phyloP scores from a whole-genome alignment of 1,284 basidiomycete genomes.

The Mrakiaceae sp. region DNA sequence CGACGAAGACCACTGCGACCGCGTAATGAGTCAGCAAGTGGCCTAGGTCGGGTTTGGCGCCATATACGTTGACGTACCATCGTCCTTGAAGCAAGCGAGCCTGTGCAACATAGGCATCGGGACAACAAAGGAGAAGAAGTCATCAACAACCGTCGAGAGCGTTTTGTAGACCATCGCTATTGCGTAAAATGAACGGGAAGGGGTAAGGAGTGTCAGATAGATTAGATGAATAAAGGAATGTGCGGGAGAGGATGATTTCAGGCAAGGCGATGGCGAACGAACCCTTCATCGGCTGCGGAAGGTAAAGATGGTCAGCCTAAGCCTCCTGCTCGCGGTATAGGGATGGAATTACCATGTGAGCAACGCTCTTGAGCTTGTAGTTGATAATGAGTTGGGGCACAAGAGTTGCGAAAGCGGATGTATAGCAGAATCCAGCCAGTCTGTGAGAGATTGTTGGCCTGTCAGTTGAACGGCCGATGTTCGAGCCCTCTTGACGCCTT shows the following conservation, averaged over 20 bases:
- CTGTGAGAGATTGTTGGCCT: no score
- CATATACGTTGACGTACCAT: slow-evolving; percentile 33
- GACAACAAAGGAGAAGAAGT: slow-evolving; percentile 69
- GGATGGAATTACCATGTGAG: slow-evolving; percentile 57
- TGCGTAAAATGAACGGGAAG: not conserved
- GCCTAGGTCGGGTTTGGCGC: no score
- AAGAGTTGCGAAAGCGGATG: slow-evolving; percentile 76
- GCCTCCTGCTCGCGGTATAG: not conserved
- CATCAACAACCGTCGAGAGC: slow-evolving; percentile 68
- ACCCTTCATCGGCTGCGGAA: not conserved
- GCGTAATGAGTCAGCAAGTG: no score
- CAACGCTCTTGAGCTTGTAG: slow-evolving; percentile 89
- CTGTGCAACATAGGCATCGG: slow-evolving; percentile 69
- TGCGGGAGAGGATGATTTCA: not conserved
- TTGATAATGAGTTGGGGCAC: slow-evolving; percentile 74
- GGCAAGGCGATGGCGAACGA: not conserved
- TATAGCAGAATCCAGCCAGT: no score
- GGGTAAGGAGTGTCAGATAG: slow-evolving; percentile 38
- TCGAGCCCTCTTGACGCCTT: slow-evolving; percentile 91
- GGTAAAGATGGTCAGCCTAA: not conserved
- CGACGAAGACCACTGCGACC: slow-evolving; percentile 49
- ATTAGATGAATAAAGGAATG: not conserved
- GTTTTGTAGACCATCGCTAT: slow-evolving; percentile 96
- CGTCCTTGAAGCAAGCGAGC: slow-evolving; percentile 53
- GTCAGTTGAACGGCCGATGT: slow-evolving; percentile 42